phyloP scores from a whole-genome alignment of 1,284 basidiomycete genomes.

The Phenoliferia sp. region DNA sequence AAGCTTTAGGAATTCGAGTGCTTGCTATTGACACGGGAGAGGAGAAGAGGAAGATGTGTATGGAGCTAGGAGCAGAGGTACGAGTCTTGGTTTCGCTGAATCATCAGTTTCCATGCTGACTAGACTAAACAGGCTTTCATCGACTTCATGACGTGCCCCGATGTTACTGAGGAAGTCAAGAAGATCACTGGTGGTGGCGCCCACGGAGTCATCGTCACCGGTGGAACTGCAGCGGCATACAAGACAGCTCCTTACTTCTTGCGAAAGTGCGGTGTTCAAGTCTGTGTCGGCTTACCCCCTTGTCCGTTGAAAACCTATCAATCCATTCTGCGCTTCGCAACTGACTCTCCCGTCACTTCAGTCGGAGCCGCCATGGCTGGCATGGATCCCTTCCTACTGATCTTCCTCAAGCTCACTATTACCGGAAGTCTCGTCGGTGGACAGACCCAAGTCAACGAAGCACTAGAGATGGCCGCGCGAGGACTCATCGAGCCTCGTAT shows the following conservation, averaged over 20 bases:
- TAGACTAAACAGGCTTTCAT: no score
- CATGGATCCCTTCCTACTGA: constrained; percentile 38
- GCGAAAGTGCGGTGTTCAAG: constrained; percentile 12
- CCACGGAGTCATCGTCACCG: constrained; percentile 21
- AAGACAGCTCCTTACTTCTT: constrained; percentile 11
- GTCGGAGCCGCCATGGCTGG: constrained; percentile 27
- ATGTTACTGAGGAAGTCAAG: not conserved
- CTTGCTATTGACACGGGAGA: constrained; percentile 20
- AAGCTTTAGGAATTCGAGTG: not conserved
- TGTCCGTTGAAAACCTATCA: not conserved
- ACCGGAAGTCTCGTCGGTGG: constrained; percentile 32
- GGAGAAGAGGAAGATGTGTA: constrained; percentile 19
- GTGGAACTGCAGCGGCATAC: constrained; percentile 15
- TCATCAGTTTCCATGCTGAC: no score
- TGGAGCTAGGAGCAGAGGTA: constrained; percentile 11
- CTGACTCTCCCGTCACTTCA: not conserved
- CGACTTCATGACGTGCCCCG: constrained; percentile 18
- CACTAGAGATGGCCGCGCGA: constrained; percentile 37
- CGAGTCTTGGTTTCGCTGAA: no score
- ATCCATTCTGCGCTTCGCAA: not conserved
- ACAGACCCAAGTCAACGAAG: constrained; percentile 36
- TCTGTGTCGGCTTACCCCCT: constrained; percentile 22
- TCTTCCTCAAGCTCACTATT: constrained; percentile 34
- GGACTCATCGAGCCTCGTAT: constrained; percentile 35
- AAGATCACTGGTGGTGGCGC: constrained; percentile 22